Conservation (phyloP, 176 grass and related monocot species). For the Elaeis guineensis region DNA sequence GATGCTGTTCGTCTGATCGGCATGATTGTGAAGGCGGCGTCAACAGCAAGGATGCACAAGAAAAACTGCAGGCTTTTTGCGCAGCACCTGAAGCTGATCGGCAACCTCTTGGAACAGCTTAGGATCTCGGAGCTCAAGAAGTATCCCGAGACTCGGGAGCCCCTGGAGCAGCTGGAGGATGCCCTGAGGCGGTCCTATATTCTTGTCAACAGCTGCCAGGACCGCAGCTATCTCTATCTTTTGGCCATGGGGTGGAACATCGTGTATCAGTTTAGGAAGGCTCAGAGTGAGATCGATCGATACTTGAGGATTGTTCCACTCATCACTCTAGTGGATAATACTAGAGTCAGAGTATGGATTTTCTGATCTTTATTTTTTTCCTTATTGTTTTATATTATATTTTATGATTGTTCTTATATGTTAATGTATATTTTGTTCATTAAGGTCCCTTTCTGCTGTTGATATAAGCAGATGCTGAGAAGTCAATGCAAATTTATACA, state of each 20-base stretch:
- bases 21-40: conserved; percentile 56
- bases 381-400: too few relatives aligned
- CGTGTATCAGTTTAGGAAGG: conserved; percentile 75
- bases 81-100: conserved; percentile 70
- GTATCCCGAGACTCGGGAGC: conserved; percentile 92
- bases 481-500: too few relatives aligned
- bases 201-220: conserved; percentile 66
- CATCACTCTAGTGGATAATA: conserved; percentile 84
- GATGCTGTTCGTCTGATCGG: conserved; percentile 60
- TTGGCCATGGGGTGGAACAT: conserved; percentile 92
- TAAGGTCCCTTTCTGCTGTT: background rate
- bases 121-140: conserved; percentile 73
- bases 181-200: conserved; percentile 48
- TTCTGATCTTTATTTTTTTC: too few relatives aligned
- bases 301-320: conserved; percentile 82
- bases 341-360: conserved; percentile 46
- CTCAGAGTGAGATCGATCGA: conserved; percentile 86
- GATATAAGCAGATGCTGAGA: background rate
- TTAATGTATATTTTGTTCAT: too few relatives aligned
- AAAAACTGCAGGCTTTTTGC: conserved; percentile 74
- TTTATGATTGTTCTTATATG: too few relatives aligned
- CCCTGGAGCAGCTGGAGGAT: conserved; percentile 83
- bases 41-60: conserved; percentile 77
- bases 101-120: conserved; percentile 62
- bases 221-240: conserved; percentile 76